These are phyloP conservation scores for Geotrichum aggregatum DNA, from an alignment of 1,139 yeast species.

Conservation along the genomic window DNA sequence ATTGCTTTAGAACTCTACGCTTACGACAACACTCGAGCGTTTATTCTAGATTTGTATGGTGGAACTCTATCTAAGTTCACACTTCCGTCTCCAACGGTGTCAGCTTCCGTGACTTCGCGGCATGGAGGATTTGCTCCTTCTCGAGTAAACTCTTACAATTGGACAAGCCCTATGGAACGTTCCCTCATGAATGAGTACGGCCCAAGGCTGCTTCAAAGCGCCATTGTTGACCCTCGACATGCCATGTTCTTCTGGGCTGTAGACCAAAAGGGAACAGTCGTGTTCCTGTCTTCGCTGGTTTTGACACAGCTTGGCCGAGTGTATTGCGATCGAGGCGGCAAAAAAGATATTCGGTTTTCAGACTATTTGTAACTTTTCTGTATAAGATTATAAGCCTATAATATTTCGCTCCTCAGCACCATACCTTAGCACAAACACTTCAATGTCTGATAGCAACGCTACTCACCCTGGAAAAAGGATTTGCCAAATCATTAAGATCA, in stretches of 20 bases:
- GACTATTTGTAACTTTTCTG: slow-evolving; percentile 1
- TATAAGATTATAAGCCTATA: background rate
- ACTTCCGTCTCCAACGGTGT: background rate
- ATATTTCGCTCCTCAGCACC: background rate
- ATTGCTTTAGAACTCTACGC: slow-evolving; percentile 6
- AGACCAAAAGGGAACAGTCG: slow-evolving; percentile 8
- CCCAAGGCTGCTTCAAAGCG: slow-evolving; percentile 1
- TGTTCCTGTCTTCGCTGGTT: slow-evolving; percentile 6
- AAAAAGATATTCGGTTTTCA: slow-evolving; percentile 2
- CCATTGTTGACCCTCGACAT: slow-evolving; percentile 1
- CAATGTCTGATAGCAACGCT: too few relatives aligned
- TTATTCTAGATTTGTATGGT: slow-evolving; percentile 3
- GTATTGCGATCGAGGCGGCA: slow-evolving; percentile 6
- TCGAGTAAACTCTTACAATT: background rate
- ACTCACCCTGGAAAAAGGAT: slow-evolving; percentile 35
- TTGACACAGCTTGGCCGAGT: slow-evolving; percentile 10
- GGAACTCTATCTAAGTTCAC: slow-evolving; percentile 2
- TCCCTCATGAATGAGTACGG: slow-evolving; percentile 9
- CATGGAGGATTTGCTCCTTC: background rate
- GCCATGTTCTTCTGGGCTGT: slow-evolving; percentile 11
- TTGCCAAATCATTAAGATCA: slow-evolving; percentile 41
- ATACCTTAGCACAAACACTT: background rate
- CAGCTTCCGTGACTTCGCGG: background rate
- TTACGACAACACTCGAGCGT: background rate
- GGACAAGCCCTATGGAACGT: slow-evolving; percentile 8